Evolutionary conservation across 2,329 filamentous ascomycete genomes (phyloP).

Genomic region (Cercospora canescens): DNA sequence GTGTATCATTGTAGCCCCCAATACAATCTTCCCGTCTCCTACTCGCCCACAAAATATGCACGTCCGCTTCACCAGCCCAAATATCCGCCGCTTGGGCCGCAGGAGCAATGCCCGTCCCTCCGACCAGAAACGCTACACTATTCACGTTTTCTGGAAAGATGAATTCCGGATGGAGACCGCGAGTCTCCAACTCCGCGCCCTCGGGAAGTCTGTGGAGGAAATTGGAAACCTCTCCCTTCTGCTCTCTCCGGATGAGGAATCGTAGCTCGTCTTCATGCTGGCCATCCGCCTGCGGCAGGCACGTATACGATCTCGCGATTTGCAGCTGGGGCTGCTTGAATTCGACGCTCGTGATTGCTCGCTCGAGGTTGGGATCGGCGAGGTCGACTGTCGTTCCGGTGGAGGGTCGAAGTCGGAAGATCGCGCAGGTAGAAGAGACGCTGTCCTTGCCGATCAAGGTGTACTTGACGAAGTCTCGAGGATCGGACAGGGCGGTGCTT

Average conservation of each 20-base stretch:
- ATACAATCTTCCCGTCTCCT: constrained; percentile 64
- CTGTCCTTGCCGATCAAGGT: constrained; percentile 61
- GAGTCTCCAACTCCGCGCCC: constrained; percentile 68
- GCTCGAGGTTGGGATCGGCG: constrained; percentile 28
- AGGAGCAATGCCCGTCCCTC: constrained; percentile 88
- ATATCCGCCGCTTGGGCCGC: constrained; percentile 77
- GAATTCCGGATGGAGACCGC: constrained; percentile 74
- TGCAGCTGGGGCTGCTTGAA: constrained; percentile 93
- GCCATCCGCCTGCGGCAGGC: constrained; percentile 61
- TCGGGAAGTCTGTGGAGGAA: constrained; percentile 68
- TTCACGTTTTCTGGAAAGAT: constrained; percentile 53
- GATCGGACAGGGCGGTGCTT: constrained; percentile 5
- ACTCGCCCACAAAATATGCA: constrained; percentile 84
- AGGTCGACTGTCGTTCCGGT: constrained; percentile 20
- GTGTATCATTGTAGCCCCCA: constrained; percentile 58
- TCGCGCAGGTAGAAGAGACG: constrained; percentile 67
- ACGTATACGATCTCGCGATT: constrained; percentile 89
- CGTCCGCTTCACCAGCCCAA: constrained; percentile 47
- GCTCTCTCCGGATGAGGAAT: constrained; percentile 76
- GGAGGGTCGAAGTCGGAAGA: constrained; percentile 62
- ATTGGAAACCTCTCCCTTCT: constrained; percentile 79
- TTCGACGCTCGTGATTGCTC: constrained; percentile 83
- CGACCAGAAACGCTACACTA: constrained; percentile 79
- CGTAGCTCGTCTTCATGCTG: constrained; percentile 52
- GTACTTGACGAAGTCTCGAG: constrained; percentile 47